phyloP scores from a whole-genome alignment of 73 alveolate species.

The Diophrys appendiculata region DNA sequence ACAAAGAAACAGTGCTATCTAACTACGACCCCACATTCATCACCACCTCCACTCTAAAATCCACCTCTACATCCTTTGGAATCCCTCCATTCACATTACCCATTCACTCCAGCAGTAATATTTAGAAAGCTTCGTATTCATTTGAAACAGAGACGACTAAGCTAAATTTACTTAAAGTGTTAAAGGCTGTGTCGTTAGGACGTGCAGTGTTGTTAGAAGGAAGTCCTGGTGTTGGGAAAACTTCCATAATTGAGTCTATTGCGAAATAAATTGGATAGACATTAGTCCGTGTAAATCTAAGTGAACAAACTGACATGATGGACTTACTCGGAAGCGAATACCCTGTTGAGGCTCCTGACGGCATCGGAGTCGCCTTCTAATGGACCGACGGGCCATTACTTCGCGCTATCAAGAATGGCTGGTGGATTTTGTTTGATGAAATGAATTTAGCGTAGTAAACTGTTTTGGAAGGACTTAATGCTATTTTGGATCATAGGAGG shows the following conservation, averaged over 20 bases:
- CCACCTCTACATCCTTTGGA: too few relatives aligned
- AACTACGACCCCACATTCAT: too few relatives aligned
- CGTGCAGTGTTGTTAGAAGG: constrained; percentile 90
- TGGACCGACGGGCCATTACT: constrained; percentile 95
- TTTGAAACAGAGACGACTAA: constrained; percentile 84
- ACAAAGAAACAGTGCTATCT: too few relatives aligned
- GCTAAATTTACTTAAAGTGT: constrained; percentile 68
- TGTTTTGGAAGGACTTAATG: constrained; percentile 98
- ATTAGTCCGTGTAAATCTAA: constrained; percentile 77
- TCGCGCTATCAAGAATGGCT: constrained; percentile 88
- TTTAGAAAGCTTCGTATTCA: too few relatives aligned
- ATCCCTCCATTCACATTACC: too few relatives aligned
- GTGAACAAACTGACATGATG: constrained; percentile 89
- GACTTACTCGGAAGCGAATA: constrained; percentile 97
- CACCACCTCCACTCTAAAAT: too few relatives aligned
- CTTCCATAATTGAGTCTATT: constrained; percentile 77
- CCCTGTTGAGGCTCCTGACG: constrained; percentile 79
- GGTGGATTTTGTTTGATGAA: constrained; percentile 95
- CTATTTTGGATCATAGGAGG: constrained; percentile 96
- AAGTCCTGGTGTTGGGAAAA: constrained; percentile 93
- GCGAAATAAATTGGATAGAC: constrained; percentile 77
- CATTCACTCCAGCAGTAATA: too few relatives aligned
- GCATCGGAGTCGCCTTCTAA: constrained; percentile 78
- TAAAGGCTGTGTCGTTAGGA: constrained; percentile 76
- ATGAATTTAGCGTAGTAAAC: constrained; percentile 92